Evolutionary conservation across 495 filamentous ascomycete species (phyloP), one percentile per base, ranked within the genome.

Genomic region (Copromyces sp.): DNA sequence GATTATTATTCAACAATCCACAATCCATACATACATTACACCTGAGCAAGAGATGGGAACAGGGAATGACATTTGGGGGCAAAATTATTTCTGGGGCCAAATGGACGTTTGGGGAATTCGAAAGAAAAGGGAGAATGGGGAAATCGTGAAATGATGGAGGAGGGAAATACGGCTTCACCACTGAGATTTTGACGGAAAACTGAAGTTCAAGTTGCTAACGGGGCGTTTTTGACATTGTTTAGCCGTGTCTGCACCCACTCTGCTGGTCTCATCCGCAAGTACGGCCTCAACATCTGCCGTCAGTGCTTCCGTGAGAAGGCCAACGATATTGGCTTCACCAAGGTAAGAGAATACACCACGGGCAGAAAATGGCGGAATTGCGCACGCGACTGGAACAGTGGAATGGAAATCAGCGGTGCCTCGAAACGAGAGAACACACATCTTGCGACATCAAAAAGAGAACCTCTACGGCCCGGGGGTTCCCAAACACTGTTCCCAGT

Each of bases 241-340:
- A 95, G 94, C 91, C 94, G 94, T 82, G 94, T 98, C 86, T 97
- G 94, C 90, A 90, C 92, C 76, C 93, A 97, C 91, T 87, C 87
- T 81, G 94, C 93, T 78, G 94, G 94, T 93, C 88, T 98, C 74
- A 95, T 98, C 90, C 93, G 94, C 88, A 98, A 98, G 87, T 98
- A 98, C 88, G 94, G 94, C 83, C 89, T 99, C 81, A 94, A 98
- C 87, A 95, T 98, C 89, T 98, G 95, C 92, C 92, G 94, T 89
- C 94, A 99, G 87, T 98, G 95, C 91, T 99, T 99, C 90, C 87
- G 95, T 81, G 95, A 99, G 90, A 98, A 98, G 90, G 87, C 90
- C 76, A 79, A 87, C 82, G 95, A 98, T 84, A 97, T 99, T 85
- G 95, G 95, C 79, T 99, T 99, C 89, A 86, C 90, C 86, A 98